Conservation (phyloP, 768 basidiomycete genomes). For the Amanita rubescens region DNA sequence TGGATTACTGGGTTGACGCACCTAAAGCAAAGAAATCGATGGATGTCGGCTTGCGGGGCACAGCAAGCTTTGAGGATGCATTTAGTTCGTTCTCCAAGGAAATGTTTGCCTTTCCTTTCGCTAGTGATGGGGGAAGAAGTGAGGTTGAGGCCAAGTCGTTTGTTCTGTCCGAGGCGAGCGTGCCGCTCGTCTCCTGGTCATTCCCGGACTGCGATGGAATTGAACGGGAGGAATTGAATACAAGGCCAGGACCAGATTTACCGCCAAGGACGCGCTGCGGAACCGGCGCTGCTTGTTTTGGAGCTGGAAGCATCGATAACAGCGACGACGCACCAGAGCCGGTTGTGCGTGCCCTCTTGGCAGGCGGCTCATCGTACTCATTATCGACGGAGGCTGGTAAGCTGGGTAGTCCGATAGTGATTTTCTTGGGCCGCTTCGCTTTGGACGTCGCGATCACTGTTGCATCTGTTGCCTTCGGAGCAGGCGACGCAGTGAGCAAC, state of each 20-base stretch:
- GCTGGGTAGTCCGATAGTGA: constrained; percentile 51
- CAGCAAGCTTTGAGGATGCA: constrained; percentile 12
- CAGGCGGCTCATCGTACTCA: constrained; percentile 37
- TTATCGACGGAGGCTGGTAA: constrained; percentile 27
- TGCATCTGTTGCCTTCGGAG: constrained; percentile 5
- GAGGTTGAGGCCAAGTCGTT: constrained; percentile 35
- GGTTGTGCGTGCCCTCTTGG: constrained; percentile 50
- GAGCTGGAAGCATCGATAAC: constrained; percentile 68
- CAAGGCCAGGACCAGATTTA: constrained; percentile 52
- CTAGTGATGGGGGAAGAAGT: constrained; percentile 53
- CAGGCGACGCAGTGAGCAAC: constrained; percentile 10
- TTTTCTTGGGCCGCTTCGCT: constrained; percentile 45
- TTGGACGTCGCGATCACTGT: constrained; percentile 9
- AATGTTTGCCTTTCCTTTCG: constrained; percentile 52
- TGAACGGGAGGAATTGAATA: constrained; percentile 37
- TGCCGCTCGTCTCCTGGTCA: constrained; percentile 11
- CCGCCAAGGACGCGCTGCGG: constrained; percentile 57
- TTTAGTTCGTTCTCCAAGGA: constrained; percentile 39
- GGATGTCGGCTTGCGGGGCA: constrained; percentile 23
- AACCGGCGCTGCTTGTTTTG: constrained; percentile 49
- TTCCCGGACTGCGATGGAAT: constrained; percentile 7
- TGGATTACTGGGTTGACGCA: constrained; percentile 18
- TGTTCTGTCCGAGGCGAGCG: constrained; percentile 10
- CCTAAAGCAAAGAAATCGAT: constrained; percentile 69
- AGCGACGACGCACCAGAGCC: constrained; percentile 60